Evolutionary conservation across 2,329 filamentous ascomycete genomes (phyloP).

Genomic region (Grosmannia penicillata): DNA sequence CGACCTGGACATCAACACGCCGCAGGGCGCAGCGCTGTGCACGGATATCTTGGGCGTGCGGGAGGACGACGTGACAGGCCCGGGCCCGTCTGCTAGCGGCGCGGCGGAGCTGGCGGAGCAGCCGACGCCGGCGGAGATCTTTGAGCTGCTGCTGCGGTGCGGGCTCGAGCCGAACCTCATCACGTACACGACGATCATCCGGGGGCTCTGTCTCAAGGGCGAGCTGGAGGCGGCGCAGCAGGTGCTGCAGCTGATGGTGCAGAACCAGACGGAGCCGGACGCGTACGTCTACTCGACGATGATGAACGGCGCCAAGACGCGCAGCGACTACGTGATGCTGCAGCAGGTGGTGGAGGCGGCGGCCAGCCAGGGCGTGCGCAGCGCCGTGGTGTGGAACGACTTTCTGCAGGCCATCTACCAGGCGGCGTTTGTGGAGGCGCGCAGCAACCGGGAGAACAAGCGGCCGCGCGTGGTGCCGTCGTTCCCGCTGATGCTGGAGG

Average conservation of each 20-base stretch:
- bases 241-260: conserved; percentile 47
- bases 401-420: conserved; percentile 35
- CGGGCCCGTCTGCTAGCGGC: no score
- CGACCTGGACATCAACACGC: conserved; percentile 29
- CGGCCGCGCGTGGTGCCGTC: conserved; percentile 21
- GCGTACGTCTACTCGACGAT: conserved; percentile 52
- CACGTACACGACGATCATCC: conserved; percentile 52
- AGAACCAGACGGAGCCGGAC: conserved; percentile 47
- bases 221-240: conserved; percentile 48
- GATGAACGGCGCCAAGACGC: conserved; percentile 52
- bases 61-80: no score
- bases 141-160: conserved; percentile 40
- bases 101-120: no score
- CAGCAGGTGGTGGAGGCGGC: conserved; percentile 39
- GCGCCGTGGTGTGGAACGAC: conserved; percentile 33
- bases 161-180: conserved; percentile 49
- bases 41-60: conserved; percentile 38
- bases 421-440: conserved; percentile 25
- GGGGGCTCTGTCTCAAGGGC: conserved; percentile 52
- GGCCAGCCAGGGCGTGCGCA: conserved; percentile 28
- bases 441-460: conserved; percentile 11
- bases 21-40: conserved; percentile 36
- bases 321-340: conserved; percentile 37
- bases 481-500: conserved; percentile 32
- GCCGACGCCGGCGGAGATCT: conserved; percentile 36